A percentile compares a stretch with the other conserved stretches of the same genome.
Evolutionary conservation across 2,329 filamentous ascomycete species (phyloP).

Genomic region (Raffaelea ambrosiae): DNA sequence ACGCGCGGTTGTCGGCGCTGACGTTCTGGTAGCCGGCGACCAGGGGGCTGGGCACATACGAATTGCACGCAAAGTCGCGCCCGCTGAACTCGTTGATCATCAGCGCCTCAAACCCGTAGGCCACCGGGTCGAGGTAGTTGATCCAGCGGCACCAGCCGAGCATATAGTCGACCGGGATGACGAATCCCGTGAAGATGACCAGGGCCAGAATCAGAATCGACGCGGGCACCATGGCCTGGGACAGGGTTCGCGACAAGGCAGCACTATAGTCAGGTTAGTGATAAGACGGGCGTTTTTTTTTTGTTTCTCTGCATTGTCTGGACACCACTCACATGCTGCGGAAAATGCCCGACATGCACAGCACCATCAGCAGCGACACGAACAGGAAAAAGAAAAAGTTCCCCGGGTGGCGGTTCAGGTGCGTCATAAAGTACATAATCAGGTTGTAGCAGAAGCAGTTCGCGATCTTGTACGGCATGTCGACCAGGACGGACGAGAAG

Average conservation of each 20-base stretch:
- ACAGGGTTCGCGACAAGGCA: conserved; percentile 65
- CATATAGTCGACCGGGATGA: conserved; percentile 57
- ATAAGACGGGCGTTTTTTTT: too few relatives aligned
- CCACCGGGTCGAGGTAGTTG: conserved; percentile 68
- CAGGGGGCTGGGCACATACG: conserved; percentile 30
- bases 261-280: too few relatives aligned
- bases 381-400: conserved; percentile 80
- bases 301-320: too few relatives aligned
- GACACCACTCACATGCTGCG: too few relatives aligned
- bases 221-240: conserved; percentile 52
- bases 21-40: conserved; percentile 27
- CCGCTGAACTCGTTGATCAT: conserved; percentile 75
- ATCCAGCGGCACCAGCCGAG: conserved; percentile 74
- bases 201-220: conserved; percentile 54
- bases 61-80: conserved; percentile 46
- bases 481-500: conserved; percentile 73
- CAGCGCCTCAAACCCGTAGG: conserved; percentile 70
- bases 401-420: conserved; percentile 63
- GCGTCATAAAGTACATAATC: conserved; percentile 78
- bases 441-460: conserved; percentile 71
- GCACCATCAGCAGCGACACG: conserved; percentile 61
- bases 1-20: conserved; percentile 35
- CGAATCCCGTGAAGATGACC: conserved; percentile 63
- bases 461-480: conserved; percentile 44
- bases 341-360: conserved; percentile 82